Evolutionary conservation across 176 grass and related monocot species (phyloP), one percentile per base, ranked within the genome.

Genomic region (Oryza coarctata): DNA sequence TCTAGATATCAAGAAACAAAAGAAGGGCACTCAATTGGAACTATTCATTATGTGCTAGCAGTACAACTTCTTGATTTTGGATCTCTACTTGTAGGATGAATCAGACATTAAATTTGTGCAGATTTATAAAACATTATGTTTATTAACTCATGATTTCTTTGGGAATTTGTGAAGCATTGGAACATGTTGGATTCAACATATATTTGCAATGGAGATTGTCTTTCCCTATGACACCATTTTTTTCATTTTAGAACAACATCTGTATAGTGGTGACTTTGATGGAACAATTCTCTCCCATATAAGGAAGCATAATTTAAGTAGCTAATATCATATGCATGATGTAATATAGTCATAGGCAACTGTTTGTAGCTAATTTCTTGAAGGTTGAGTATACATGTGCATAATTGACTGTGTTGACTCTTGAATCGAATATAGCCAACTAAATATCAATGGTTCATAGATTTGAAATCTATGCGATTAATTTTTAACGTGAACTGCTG

Each of bases 401-500:
- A 35, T 75, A 82, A 14, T 70, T 80, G 49, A 5, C 34, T 74
- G 26, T 76, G 63, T 79, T 39, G 7, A 38, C n/a, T 68, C 29
- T 76, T 84, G 68, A 20, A 63, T 64, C 55, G 71, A 40, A 71
- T 35, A 86, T 71, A 74, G 27, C 34, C 18, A 34, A 34, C 8
- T 28, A 25, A 17, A 81, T 69, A 63, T 5, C 3, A 27, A 62
- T 69, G 27, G 9, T 25, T 39, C 18, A 83, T 71, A 32, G 25
- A 66, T 43, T 71, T 73, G 26, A 73, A 47, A 79, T 38, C 18
- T 25, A 18, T 26, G 3, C 32, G 31, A 65, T 65, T 76, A 71
- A 20, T 65, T 66, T 81, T 52, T 76, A 39, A 60, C 29, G 22
- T 70, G 74, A 82, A 77, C 50, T 89, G 47, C 74, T 86, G 26